Conservation (phyloP, 495 filamentous ascomycete genomes). For the Podospora sp. region DNA sequence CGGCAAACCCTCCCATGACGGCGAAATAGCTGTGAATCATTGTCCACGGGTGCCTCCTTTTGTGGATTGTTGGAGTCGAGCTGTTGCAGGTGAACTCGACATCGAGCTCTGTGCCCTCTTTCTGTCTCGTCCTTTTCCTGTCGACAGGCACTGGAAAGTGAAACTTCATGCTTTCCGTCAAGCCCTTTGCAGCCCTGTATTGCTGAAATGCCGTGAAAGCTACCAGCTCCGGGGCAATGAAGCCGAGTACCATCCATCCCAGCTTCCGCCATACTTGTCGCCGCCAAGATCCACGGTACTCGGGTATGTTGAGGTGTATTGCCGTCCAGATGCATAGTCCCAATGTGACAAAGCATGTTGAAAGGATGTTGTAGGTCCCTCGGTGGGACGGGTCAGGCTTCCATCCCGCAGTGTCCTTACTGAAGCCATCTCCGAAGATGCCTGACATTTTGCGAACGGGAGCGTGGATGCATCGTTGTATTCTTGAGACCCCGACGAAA, state of each 20-base stretch:
- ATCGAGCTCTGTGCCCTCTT: background rate
- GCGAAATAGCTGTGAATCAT: constrained; percentile 9
- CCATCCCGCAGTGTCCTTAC: background rate
- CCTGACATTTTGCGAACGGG: background rate
- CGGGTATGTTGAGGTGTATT: constrained; percentile 22
- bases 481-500: too few relatives aligned
- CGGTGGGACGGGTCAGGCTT: constrained; percentile 5
- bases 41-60: constrained; percentile 7
- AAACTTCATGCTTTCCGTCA: background rate
- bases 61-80: background rate
- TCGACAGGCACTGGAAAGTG: background rate
- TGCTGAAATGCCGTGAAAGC: constrained; percentile 8
- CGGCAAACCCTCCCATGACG: constrained; percentile 12
- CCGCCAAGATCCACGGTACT: background rate
- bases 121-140: too few relatives aligned
- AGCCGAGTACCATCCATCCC: constrained; percentile 11
- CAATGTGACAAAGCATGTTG: constrained; percentile 15
- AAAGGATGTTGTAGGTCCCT: constrained; percentile 13
- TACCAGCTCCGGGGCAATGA: constrained; percentile 17
- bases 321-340: constrained; percentile 17
- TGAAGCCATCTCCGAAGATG: background rate
- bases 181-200: background rate
- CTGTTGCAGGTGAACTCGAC: background rate
- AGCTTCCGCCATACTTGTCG: constrained; percentile 7
- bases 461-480: background rate